These are phyloP conservation scores for Neurospora sp. DNA, from an alignment of 2,329 filamentous ascomycete species.

Conservation along the genomic window DNA sequence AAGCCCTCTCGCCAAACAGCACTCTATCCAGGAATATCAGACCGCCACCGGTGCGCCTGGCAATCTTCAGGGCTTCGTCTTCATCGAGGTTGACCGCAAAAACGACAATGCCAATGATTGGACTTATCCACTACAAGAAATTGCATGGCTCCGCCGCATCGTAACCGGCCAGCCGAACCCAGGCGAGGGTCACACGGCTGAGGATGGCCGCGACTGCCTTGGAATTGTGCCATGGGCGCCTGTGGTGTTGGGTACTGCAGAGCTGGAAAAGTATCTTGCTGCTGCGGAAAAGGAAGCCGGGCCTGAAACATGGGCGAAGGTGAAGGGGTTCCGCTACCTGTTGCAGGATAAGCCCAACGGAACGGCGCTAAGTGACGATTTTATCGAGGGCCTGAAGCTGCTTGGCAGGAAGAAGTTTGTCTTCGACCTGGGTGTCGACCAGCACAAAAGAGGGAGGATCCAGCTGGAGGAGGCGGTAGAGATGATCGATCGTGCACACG, in stretches of 20 bases:
- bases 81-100: slow-evolving; percentile 17
- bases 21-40: slow-evolving; percentile 55
- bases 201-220: slow-evolving; percentile 46
- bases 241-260: slow-evolving; percentile 50
- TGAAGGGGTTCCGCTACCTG: slow-evolving; percentile 75
- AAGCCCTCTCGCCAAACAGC: slow-evolving; percentile 50
- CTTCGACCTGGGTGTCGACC: slow-evolving; percentile 81
- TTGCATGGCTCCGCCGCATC: slow-evolving; percentile 58
- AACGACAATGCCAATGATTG: slow-evolving; percentile 52
- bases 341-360: slow-evolving; percentile 66
- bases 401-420: slow-evolving; percentile 52
- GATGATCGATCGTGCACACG: slow-evolving; percentile 59
- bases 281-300: slow-evolving; percentile 52
- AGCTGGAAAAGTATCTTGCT: slow-evolving; percentile 55
- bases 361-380: slow-evolving; percentile 51
- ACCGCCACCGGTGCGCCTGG: slow-evolving; percentile 30
- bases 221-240: slow-evolving; percentile 84
- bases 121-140: slow-evolving; percentile 58
- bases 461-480: slow-evolving; percentile 62
- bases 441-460: slow-evolving; percentile 62
- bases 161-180: slow-evolving; percentile 46
- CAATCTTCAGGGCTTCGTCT: slow-evolving; percentile 24
- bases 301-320: slow-evolving; percentile 47
- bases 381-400: slow-evolving; percentile 56
- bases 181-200: slow-evolving; percentile 46